Conservation (phyloP, 768 basidiomycete species). For the Pleurotus tuoliensis region DNA sequence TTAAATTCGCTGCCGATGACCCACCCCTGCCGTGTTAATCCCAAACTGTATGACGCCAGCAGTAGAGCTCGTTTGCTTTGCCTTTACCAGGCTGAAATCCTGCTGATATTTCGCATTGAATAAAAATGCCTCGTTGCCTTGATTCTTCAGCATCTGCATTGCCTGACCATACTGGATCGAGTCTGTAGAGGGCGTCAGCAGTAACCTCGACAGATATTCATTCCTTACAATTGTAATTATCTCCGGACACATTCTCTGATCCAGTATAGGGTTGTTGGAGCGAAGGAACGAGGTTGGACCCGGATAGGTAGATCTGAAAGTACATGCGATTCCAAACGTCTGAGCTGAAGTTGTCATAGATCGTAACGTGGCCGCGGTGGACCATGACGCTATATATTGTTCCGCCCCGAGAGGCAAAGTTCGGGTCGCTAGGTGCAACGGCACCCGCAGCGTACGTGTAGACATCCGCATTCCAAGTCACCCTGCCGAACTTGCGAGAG, state of each 20-base stretch:
- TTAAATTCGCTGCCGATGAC: neutral
- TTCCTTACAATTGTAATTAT: constrained; percentile 3
- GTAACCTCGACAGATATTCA: neutral
- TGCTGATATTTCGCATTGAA: neutral
- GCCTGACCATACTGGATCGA: neutral
- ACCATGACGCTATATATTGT: neutral
- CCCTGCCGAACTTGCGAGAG: neutral
- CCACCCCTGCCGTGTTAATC: neutral
- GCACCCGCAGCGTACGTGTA: constrained; percentile 2
- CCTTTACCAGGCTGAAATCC: neutral
- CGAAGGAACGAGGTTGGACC: neutral
- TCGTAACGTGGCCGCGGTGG: neutral
- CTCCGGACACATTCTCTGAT: neutral
- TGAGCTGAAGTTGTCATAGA: constrained; percentile 3
- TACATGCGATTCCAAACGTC: neutral
- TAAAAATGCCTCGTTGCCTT: constrained; percentile 2
- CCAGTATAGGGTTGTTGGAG: neutral
- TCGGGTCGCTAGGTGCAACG: neutral
- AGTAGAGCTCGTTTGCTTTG: neutral
- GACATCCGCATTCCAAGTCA: neutral
- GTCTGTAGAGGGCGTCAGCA: neutral
- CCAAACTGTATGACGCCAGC: neutral
- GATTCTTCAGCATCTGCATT: constrained; percentile 3
- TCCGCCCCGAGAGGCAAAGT: neutral
- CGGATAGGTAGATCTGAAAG: neutral